phyloP scores from a whole-genome alignment of 140 eudicot genomes.

The Erigeron philadelphicus region DNA sequence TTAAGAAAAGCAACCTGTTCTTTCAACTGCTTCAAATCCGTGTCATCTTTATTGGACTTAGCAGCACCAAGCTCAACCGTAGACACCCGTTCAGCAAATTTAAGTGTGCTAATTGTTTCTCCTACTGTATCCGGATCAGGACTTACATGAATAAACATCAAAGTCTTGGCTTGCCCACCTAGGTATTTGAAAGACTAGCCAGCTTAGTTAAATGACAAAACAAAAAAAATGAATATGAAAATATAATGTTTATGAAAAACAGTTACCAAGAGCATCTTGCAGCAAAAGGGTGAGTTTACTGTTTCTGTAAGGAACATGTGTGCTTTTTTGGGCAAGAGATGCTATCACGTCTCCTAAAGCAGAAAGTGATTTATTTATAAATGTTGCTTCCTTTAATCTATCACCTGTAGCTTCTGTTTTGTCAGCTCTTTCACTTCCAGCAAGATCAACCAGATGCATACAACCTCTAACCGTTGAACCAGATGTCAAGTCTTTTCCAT shows the following conservation, averaged over 20 bases:
- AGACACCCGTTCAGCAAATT: constrained; percentile 86
- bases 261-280: constrained; percentile 74
- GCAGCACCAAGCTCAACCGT: constrained; percentile 85
- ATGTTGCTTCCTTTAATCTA: constrained; percentile 64
- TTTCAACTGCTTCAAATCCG: constrained; percentile 62
- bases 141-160: constrained; percentile 86
- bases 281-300: constrained; percentile 82
- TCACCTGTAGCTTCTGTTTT: constrained; percentile 68
- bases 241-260: not conserved
- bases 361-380: constrained; percentile 64
- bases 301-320: constrained; percentile 74
- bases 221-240: not conserved
- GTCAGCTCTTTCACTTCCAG: constrained; percentile 83
- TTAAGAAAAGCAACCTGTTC: constrained; percentile 72
- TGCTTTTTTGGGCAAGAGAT: constrained; percentile 54
- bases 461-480: constrained; percentile 61
- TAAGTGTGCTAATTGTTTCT: constrained; percentile 80
- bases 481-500: constrained; percentile 57
- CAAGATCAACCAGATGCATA: constrained; percentile 82
- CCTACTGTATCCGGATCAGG: constrained; percentile 74
- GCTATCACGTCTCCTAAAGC: constrained; percentile 79
- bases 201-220: constrained; percentile 14
- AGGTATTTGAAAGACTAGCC: not conserved
- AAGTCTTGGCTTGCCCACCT: constrained; percentile 96
- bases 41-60: constrained; percentile 49